Conservation (phyloP, 2,329 filamentous ascomycete genomes). For the Lecanosticta acicola region DNA sequence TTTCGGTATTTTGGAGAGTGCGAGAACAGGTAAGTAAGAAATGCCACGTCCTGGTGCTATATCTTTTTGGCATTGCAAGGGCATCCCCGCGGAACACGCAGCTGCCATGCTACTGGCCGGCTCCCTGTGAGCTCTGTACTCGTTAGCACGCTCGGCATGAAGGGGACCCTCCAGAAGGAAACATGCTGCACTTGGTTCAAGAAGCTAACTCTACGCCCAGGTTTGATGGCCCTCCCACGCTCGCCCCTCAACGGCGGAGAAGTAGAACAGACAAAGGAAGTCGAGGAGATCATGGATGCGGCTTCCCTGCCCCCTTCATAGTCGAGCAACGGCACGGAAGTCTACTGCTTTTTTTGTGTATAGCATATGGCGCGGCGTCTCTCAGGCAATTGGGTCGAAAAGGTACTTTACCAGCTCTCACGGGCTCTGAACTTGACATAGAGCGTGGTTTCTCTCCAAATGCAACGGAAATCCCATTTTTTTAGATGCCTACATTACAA, state of each 20-base stretch:
- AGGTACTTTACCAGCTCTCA: constrained; percentile 1
- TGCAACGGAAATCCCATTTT: not conserved
- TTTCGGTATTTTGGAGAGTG: constrained; percentile 94
- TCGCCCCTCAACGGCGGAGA: constrained; percentile 74
- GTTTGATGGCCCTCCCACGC: constrained; percentile 91
- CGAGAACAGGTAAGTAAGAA: constrained; percentile 62
- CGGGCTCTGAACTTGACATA: not conserved
- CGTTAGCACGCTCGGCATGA: too few species aligned
- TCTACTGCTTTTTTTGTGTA: not conserved
- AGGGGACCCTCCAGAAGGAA: too few species aligned
- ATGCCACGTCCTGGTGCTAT: too few species aligned
- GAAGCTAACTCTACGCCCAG: too few species aligned
- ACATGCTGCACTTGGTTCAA: too few species aligned
- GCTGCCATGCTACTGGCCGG: too few species aligned
- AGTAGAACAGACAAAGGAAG: constrained; percentile 75
- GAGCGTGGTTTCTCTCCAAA: not conserved
- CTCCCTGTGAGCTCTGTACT: too few species aligned
- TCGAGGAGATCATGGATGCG: constrained; percentile 88
- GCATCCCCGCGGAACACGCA: too few species aligned
- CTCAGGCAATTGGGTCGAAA: not conserved
- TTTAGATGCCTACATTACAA: not conserved
- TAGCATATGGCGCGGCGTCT: constrained; percentile 6
- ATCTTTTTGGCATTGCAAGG: too few species aligned
- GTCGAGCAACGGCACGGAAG: not conserved
- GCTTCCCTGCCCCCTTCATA: constrained; percentile 74